Base-by-base conservation (phyloP, 2,329 filamentous ascomycete species). In the Helotiales sp. region DNA sequence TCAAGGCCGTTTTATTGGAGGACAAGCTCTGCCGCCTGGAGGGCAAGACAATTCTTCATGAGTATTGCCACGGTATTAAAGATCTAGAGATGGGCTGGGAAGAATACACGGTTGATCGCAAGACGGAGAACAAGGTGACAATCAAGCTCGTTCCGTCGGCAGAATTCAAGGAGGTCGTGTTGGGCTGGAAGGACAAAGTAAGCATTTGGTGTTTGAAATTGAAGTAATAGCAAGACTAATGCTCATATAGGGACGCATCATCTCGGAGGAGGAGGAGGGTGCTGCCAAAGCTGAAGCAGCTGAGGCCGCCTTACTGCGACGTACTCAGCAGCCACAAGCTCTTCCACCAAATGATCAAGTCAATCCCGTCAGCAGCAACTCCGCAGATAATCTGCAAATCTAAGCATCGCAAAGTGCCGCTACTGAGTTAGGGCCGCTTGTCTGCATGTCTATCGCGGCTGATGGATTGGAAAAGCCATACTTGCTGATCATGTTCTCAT, bases 211-310 rank as follows among this genome's bases (percentile, higher is more conserved):
- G 11, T 50, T 13, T 17, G 5, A 10, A 32, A 20, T 1, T 20
- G 37, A 2, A 17, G n/a, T 22, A 13, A 40, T 6, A 40, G 7
- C 10, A 22, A 32, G 45, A 52, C 43, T 52, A 37, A 52, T 1
- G 6, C 15, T 1, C 11, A 2, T 1, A 8, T 17, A 61, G 59
- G 59, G 59, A 2, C 43, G 59, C 6, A 61, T 61, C 28, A 50
- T 61, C 13, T 37, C 43, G 7, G 45, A 61, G 37, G 59, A 61
- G n/a, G 59, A 61, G 17, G 30, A 50, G 11, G 59, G 20, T 50
- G 43, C 28, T 24, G 24, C n/a, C 6, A 15, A 32, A 11, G 37
- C 20, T 15, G 37, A 47, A 6, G 52, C 52, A 11, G 10, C 30
- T 40, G n/a, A n/a, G n/a, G n/a, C n/a, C n/a, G n/a, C n/a, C n/a